Conservation (phyloP, 2,329 filamentous ascomycete genomes). For the Capronia coronata region DNA sequence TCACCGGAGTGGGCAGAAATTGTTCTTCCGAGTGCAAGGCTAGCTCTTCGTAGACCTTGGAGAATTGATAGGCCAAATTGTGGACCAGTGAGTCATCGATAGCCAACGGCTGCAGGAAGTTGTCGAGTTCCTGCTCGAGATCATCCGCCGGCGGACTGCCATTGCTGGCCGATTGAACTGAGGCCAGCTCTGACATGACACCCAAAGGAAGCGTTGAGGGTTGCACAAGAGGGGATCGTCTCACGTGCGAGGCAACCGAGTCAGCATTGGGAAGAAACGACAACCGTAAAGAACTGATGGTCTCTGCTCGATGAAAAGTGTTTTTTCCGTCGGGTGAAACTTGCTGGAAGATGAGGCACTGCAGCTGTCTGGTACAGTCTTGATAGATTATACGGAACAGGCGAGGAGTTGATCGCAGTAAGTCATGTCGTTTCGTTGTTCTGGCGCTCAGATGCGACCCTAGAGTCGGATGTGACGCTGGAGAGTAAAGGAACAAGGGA, state of each 20-base stretch:
- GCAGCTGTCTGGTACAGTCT: background rate
- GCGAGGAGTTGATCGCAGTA: background rate
- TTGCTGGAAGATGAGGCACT: background rate
- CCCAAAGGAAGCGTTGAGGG: background rate
- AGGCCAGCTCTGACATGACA: slow-evolving; percentile 27
- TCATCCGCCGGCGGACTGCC: slow-evolving; percentile 26
- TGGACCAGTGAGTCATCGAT: slow-evolving; percentile 41
- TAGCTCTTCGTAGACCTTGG: slow-evolving; percentile 40
- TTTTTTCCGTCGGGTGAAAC: background rate
- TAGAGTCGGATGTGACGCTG: slow-evolving; percentile 24
- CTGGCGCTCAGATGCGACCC: slow-evolving; percentile 19
- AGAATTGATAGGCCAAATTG: slow-evolving; percentile 42
- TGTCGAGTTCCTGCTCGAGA: slow-evolving; percentile 35
- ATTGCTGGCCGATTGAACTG: slow-evolving; percentile 23
- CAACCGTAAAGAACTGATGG: background rate
- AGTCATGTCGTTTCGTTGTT: slow-evolving; percentile 11
- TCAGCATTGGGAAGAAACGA: slow-evolving; percentile 13
- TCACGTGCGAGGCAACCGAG: slow-evolving; percentile 22
- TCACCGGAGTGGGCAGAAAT: slow-evolving; percentile 44
- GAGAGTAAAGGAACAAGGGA: slow-evolving; percentile 4
- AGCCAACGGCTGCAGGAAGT: slow-evolving; percentile 38
- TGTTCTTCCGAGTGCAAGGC: slow-evolving; percentile 42
- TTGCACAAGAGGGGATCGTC: slow-evolving; percentile 3
- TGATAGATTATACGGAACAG: slow-evolving; percentile 6
- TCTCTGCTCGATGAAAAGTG: background rate